Evolutionary conservation across 2,329 filamentous ascomycete genomes (phyloP).

Genomic region (Onygena corvina): DNA sequence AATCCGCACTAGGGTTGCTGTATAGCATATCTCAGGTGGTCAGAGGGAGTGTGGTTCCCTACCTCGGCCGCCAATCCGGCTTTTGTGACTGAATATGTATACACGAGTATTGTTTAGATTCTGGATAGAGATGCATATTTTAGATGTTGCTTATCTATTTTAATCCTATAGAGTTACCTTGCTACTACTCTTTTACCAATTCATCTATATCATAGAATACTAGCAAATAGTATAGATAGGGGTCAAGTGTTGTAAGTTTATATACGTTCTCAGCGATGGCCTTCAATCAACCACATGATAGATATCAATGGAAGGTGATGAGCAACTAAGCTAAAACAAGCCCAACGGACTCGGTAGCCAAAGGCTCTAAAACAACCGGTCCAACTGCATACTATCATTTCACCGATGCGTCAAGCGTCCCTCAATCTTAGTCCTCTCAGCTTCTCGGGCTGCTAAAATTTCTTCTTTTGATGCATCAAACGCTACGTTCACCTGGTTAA

Average conservation of each 20-base stretch:
- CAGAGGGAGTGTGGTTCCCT: too few species aligned
- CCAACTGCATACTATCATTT: neutral
- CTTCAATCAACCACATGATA: too few species aligned
- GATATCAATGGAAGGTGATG: too few species aligned
- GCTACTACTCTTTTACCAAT: neutral
- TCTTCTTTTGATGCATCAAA: slow-evolving; percentile 76
- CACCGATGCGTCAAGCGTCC: slow-evolving; percentile 39
- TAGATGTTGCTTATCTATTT: neutral
- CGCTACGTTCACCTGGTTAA: slow-evolving; percentile 66
- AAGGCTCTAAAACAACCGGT: neutral
- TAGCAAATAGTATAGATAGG: neutral
- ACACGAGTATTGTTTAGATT: neutral
- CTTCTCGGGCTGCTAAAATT: slow-evolving; percentile 49
- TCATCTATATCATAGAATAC: neutral
- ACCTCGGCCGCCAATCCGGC: too few species aligned
- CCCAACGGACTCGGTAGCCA: neutral
- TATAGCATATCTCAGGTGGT: too few species aligned
- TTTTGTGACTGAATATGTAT: neutral
- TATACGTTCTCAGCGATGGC: neutral
- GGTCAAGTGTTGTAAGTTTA: too few species aligned
- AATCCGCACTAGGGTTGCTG: too few species aligned
- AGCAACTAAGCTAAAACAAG: too few species aligned
- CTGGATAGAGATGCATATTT: neutral
- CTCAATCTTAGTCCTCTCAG: slow-evolving; percentile 66
- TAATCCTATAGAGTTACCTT: neutral